phyloP scores from a whole-genome alignment of 2,329 filamentous ascomycete species.

The Chaetomium sp. region DNA sequence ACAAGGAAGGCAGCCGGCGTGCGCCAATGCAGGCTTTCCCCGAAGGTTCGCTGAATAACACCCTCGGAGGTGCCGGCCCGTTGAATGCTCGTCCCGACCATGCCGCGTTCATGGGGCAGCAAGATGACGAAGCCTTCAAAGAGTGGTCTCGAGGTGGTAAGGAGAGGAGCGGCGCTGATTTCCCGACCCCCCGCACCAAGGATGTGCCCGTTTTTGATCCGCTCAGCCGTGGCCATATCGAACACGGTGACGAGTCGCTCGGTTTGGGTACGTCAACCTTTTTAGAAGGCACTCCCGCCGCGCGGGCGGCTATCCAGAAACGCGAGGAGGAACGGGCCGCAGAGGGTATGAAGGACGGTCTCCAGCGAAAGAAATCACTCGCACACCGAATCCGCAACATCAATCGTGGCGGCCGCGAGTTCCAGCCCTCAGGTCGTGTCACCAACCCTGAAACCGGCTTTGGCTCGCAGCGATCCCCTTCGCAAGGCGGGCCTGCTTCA shows the following conservation, averaged over 20 bases:
- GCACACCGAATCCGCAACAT: slow-evolving; percentile 87
- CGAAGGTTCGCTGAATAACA: slow-evolving; percentile 86
- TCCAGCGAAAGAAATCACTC: slow-evolving; percentile 89
- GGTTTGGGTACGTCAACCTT: slow-evolving; percentile 94
- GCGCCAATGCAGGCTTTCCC: slow-evolving; percentile 97
- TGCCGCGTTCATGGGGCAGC: slow-evolving; percentile 74
- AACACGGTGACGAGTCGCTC: no score
- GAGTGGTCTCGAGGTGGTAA: slow-evolving; percentile 57
- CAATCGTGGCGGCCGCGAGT: slow-evolving; percentile 60
- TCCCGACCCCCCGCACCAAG: slow-evolving; percentile 26
- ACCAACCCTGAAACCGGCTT: slow-evolving; percentile 49
- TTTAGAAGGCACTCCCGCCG: slow-evolving; percentile 85
- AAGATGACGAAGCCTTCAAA: slow-evolving; percentile 75
- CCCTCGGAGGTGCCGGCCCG: slow-evolving; percentile 79
- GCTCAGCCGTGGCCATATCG: slow-evolving; percentile 56
- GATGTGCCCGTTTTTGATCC: slow-evolving; percentile 60
- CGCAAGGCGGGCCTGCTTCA: slow-evolving; percentile 28
- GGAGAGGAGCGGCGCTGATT: slow-evolving; percentile 12
- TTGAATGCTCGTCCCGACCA: slow-evolving; percentile 77
- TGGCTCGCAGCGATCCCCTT: slow-evolving; percentile 34
- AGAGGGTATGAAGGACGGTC: slow-evolving; percentile 46
- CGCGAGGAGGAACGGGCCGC: slow-evolving; percentile 64
- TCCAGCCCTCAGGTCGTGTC: slow-evolving; percentile 51
- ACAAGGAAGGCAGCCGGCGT: slow-evolving; percentile 71
- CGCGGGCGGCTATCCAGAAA: slow-evolving; percentile 69